phyloP scores from a whole-genome alignment of 2,329 filamentous ascomycete genomes.

The Ceratocystis cacaofunesta region DNA sequence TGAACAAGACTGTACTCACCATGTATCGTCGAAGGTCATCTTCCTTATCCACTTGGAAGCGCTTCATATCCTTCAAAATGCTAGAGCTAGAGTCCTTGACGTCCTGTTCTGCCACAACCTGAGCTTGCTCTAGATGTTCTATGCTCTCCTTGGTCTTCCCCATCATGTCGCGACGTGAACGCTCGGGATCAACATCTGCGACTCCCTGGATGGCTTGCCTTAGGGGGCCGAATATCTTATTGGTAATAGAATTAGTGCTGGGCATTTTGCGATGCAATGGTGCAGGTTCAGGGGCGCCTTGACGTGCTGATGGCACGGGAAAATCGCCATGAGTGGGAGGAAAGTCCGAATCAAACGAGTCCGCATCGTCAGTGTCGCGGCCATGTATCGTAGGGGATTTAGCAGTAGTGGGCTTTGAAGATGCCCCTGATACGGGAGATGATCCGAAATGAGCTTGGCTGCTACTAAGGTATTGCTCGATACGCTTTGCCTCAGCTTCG shows the following conservation, averaged over 20 bases:
- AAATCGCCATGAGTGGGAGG: conserved; percentile 71
- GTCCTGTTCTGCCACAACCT: conserved; percentile 76
- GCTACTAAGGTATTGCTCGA: conserved; percentile 78
- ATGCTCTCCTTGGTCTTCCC: conserved; percentile 89
- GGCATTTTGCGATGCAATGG: conserved; percentile 58
- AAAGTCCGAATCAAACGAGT: conserved; percentile 91
- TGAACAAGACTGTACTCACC: conserved; percentile 42
- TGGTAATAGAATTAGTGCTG: conserved; percentile 80
- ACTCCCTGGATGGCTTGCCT: conserved; percentile 93
- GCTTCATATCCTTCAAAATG: conserved; percentile 74
- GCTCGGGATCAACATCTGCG: conserved; percentile 88
- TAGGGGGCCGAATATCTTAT: conserved; percentile 86
- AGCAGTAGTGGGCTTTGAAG: conserved; percentile 33
- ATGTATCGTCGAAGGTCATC: conserved; percentile 88
- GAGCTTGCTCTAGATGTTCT: conserved; percentile 72
- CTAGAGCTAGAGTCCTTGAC: conserved; percentile 85
- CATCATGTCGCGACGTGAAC: conserved; percentile 81
- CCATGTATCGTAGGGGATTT: conserved; percentile 21
- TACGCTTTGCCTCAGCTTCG: conserved; percentile 79
- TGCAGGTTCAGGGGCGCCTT: conserved; percentile 41
- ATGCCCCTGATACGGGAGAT: conserved; percentile 20
- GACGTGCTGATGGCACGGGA: conserved; percentile 56
- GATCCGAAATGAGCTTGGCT: conserved; percentile 33
- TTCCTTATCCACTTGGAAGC: conserved; percentile 93
- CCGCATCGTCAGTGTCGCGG: conserved; percentile 54